phyloP scores from a whole-genome alignment of 805 yeast genomes.

The Helenozyma rhizophorensis region DNA sequence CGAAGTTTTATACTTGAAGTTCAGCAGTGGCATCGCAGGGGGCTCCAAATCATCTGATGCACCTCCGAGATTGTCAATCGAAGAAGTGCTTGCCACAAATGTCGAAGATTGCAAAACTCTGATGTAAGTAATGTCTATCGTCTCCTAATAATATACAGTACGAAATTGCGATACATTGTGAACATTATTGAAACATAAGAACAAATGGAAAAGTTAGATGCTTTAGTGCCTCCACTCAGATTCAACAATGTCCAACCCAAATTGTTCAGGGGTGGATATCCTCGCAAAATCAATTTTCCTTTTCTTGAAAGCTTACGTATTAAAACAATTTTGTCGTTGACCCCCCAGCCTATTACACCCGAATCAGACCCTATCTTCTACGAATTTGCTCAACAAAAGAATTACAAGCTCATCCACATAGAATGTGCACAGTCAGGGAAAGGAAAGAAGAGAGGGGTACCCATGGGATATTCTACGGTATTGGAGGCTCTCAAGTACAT shows the following conservation, averaged over 20 bases:
- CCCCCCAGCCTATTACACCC: constrained; percentile 66
- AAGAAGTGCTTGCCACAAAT: constrained; percentile 69
- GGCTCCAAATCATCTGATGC: constrained; percentile 52
- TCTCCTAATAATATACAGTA: constrained; percentile 2
- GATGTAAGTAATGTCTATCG: constrained; percentile 2
- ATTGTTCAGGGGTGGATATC: constrained; percentile 82
- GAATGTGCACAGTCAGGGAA: constrained; percentile 66
- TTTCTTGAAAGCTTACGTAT: constrained; percentile 64
- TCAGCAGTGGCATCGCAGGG: constrained; percentile 73
- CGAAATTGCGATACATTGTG: background rate
- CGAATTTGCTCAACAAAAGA: constrained; percentile 48
- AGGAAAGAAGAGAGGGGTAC: constrained; percentile 79
- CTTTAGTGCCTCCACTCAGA: constrained; percentile 69
- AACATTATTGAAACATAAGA: background rate
- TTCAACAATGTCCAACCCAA: constrained; percentile 67
- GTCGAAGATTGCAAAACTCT: constrained; percentile 54
- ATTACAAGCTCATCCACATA: constrained; percentile 65
- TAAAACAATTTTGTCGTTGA: constrained; percentile 69
- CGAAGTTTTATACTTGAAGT: constrained; percentile 67
- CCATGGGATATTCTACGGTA: constrained; percentile 64
- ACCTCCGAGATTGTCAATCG: constrained; percentile 72
- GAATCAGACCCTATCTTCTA: constrained; percentile 48
- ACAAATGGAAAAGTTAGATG: constrained; percentile 7
- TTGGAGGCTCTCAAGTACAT: constrained; percentile 57
- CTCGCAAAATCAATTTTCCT: constrained; percentile 66